Evolutionary conservation across 2,329 filamentous ascomycete genomes (phyloP).

Genomic region (Tolypocladium ophioglossoides): DNA sequence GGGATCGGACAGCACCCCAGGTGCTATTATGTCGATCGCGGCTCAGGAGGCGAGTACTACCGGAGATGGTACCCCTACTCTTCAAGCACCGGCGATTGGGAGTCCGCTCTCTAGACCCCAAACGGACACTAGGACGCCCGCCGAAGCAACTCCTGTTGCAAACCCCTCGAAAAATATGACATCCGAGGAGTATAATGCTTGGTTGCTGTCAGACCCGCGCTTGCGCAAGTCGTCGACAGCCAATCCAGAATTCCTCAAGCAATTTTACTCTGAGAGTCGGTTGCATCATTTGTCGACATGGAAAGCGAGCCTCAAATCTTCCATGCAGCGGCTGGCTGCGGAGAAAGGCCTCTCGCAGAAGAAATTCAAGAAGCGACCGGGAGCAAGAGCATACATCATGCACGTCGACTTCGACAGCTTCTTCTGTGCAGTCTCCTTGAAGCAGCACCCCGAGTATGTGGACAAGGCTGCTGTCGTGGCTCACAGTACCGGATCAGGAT

Average conservation of each 20-base stretch:
- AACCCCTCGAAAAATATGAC: conserved; percentile 54
- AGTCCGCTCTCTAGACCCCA: background rate
- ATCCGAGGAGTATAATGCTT: conserved; percentile 85
- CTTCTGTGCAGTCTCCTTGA: conserved; percentile 84
- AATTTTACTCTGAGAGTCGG: conserved; percentile 91
- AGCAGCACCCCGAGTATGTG: conserved; percentile 61
- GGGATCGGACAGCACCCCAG: background rate
- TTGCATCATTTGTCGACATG: conserved; percentile 91
- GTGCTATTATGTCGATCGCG: background rate
- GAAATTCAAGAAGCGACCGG: conserved; percentile 41
- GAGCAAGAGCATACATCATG: conserved; percentile 69
- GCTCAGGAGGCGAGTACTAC: background rate
- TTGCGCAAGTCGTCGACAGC: conserved; percentile 83
- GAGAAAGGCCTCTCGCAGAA: conserved; percentile 47
- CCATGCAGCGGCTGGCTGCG: conserved; percentile 69
- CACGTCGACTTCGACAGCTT: conserved; percentile 99
- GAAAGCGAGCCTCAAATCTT: conserved; percentile 89
- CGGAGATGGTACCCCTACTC: background rate
- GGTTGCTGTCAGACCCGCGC: conserved; percentile 72
- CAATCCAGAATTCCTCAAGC: conserved; percentile 86
- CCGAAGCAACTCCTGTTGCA: background rate
- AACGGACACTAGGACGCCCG: background rate
- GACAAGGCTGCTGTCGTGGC: conserved; percentile 83
- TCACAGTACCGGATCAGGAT: conserved; percentile 73
- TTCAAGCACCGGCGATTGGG: background rate